Evolutionary conservation across 2,329 filamentous ascomycete genomes (phyloP).

Genomic region (Truncatella angustata): DNA sequence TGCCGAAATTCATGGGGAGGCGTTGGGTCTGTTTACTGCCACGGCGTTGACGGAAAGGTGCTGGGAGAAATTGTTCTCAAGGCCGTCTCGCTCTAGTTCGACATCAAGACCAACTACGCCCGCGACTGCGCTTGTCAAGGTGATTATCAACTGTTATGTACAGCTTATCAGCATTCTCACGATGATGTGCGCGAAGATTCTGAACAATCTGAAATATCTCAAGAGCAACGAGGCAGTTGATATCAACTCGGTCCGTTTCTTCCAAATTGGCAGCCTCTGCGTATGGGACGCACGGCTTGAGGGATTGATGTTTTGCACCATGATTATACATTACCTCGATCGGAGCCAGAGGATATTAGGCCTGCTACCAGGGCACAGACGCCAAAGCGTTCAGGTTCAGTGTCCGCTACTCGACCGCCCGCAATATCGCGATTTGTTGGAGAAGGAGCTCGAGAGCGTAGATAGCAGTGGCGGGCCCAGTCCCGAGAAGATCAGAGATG

Average conservation of each 20-base stretch:
- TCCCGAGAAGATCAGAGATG: background rate
- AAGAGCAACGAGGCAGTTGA: background rate
- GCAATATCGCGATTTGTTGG: background rate
- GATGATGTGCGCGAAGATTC: conserved; percentile 15
- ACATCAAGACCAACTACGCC: no score
- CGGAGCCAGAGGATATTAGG: conserved; percentile 18
- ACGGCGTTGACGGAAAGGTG: background rate
- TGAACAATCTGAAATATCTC: conserved; percentile 5
- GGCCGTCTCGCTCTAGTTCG: no score
- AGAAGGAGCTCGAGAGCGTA: background rate
- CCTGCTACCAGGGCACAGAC: conserved; percentile 10
- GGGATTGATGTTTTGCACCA: conserved; percentile 17
- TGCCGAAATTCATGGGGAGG: background rate
- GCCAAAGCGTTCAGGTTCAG: background rate
- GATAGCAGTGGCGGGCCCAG: background rate
- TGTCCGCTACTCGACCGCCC: background rate
- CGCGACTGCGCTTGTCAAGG: conserved; percentile 14
- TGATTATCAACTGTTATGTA: conserved; percentile 19
- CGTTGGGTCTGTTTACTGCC: background rate
- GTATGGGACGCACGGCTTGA: conserved; percentile 16
- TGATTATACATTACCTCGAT: conserved; percentile 16
- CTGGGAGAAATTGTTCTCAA: conserved; percentile 8
- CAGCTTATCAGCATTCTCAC: conserved; percentile 17
- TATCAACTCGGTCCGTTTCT: background rate
- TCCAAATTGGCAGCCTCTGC: conserved; percentile 18